These are phyloP conservation scores for Penicillium dipodomyicola DNA, from an alignment of 495 filamentous ascomycete genomes.

Conservation along the genomic window DNA sequence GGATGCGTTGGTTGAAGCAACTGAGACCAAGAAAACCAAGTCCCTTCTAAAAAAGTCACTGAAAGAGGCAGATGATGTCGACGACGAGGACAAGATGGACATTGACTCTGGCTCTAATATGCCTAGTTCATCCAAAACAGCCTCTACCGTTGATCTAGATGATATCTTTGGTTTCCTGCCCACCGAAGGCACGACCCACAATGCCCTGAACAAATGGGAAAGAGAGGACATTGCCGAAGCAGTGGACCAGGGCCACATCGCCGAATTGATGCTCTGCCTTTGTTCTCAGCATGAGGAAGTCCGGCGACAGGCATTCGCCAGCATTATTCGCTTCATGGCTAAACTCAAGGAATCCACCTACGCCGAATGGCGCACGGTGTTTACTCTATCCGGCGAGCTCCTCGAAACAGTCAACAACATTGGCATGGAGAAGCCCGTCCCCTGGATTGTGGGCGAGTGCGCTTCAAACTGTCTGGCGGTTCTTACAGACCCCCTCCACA, in stretches of 20 bases:
- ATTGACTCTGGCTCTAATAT: conserved; percentile 14
- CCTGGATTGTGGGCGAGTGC: conserved; percentile 71
- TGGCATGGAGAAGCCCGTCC: conserved; percentile 58
- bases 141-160: conserved; percentile 31
- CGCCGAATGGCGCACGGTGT: conserved; percentile 70
- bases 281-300: conserved; percentile 71
- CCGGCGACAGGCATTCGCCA: conserved; percentile 69
- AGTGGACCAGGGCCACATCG: conserved; percentile 67
- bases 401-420: conserved; percentile 63
- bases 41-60: conserved; percentile 43
- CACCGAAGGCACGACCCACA: conserved; percentile 40
- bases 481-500: conserved; percentile 72
- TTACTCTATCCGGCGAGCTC: conserved; percentile 73
- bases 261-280: conserved; percentile 68
- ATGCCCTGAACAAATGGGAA: conserved; percentile 59
- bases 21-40: conserved; percentile 38
- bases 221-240: conserved; percentile 70
- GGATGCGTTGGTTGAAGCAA: conserved; percentile 36
- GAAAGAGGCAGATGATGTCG: conserved; percentile 31
- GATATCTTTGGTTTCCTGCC: conserved; percentile 45
- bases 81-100: conserved; percentile 25
- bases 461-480: conserved; percentile 66
- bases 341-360: conserved; percentile 70
- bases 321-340: conserved; percentile 60
- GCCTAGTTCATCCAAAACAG: conserved; percentile 10